Conservation (phyloP, 768 basidiomycete genomes). For the Cystofilobasidium bisporidii region DNA sequence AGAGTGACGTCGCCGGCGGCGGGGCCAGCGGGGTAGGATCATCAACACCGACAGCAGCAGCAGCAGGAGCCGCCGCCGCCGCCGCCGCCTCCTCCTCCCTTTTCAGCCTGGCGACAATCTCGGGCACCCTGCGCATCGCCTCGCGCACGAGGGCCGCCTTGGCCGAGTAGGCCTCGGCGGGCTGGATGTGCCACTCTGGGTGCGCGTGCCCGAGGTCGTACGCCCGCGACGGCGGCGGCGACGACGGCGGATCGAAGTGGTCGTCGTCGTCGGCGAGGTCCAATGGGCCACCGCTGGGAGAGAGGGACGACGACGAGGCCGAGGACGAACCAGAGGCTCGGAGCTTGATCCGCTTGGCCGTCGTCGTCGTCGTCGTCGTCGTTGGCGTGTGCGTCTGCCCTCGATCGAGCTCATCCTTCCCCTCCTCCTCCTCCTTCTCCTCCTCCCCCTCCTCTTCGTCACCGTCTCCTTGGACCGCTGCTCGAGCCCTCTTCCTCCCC, state of each 20-base stretch:
- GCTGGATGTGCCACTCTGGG: slow-evolving; percentile 1
- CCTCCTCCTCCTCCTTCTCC: too few relatives aligned
- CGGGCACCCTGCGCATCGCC: background rate
- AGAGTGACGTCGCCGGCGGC: too few relatives aligned
- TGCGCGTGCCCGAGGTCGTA: background rate
- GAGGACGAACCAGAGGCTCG: too few relatives aligned
- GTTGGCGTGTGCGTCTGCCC: too few relatives aligned
- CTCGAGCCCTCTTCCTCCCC: too few relatives aligned
- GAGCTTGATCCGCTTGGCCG: too few relatives aligned
- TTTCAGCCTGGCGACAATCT: background rate
- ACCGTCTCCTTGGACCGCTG: too few relatives aligned
- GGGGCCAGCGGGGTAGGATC: background rate
- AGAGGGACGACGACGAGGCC: too few relatives aligned
- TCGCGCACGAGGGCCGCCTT: background rate
- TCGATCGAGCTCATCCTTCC: too few relatives aligned
- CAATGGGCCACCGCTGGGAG: too few relatives aligned
- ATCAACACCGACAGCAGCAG: background rate
- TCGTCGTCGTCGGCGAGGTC: background rate
- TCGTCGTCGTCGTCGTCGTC: too few relatives aligned
- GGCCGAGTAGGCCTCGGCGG: background rate
- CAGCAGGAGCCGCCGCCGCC: background rate
- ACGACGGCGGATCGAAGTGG: background rate
- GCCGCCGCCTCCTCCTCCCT: background rate
- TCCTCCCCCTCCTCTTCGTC: too few relatives aligned
- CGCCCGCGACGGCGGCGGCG: background rate